Evolutionary conservation across 768 basidiomycete species (phyloP), one percentile per base, ranked within the genome.

Genomic region (Crepidotus variabilis): DNA sequence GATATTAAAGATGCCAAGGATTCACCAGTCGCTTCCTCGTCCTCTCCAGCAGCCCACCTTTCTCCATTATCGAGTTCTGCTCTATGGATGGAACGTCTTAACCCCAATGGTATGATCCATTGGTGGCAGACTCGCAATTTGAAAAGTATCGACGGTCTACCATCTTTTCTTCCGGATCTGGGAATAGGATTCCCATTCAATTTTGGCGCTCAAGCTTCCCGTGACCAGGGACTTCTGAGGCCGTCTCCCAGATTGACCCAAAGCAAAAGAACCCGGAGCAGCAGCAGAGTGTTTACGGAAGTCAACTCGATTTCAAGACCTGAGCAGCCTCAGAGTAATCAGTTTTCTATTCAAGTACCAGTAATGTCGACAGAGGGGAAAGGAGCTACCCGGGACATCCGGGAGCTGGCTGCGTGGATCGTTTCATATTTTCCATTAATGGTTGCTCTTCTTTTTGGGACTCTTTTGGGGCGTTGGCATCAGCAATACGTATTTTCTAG

Each of bases 121-220:
- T 87, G 83, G 71, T 87, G 85, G 85, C 63, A 63, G 18, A 63
- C 63, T 7, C 71, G 75, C 50, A 88, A 88, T 60, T 35, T 69
- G 6, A 65, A 61, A 34, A 85, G 84, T 55, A 61, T 86, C 18
- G 84, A 87, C 58, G 84, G 84, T 8, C 73, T 87, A 6, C 79
- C 82, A 0, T 84, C 72, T 0, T 60, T 87, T 36, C 64, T 63
- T 8, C 36, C 21, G 16, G 48, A 56, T 34, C 59, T 66, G 7
- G 65, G 63, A 22, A 54, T 54, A 24, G 57, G 50, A 18, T 63
- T 63, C 22, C 59, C 59, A 21, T 66, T 62, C 50, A 54, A 50
- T 5, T n/a, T 50, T 48, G 50, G 36, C 36, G 36, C 52, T 13
- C 52, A 46, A 21, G 35, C 52, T 16, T 18, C 52, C 9, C 52